phyloP scores from a whole-genome alignment of 345 rosid species.

The Eucalyptus lansdowneana region DNA sequence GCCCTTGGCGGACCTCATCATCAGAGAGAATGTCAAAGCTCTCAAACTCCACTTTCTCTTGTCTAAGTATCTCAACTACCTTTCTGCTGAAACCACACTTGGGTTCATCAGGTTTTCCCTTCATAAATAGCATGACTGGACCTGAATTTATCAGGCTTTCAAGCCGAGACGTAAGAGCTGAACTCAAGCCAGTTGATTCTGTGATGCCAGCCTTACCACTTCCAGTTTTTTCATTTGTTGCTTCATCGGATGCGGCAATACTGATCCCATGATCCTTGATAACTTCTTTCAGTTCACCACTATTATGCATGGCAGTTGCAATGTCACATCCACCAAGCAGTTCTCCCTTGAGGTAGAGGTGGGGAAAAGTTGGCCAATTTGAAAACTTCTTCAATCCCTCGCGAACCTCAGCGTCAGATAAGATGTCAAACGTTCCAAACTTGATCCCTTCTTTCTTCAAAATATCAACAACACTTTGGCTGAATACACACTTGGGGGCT shows the following conservation, averaged over 20 bases:
- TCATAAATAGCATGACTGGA: conserved; percentile 87
- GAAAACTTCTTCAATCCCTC: conserved; percentile 95
- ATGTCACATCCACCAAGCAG: conserved; percentile 96
- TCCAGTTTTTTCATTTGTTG: not conserved
- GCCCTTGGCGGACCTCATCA: conserved; percentile 87
- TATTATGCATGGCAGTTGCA: conserved; percentile 74
- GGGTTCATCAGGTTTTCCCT: conserved; percentile 83
- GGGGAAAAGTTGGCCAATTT: conserved; percentile 99
- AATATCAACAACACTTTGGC: conserved; percentile 62
- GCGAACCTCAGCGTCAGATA: conserved; percentile 62
- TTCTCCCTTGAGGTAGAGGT: conserved; percentile 89
- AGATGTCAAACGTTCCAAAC: conserved; percentile 77
- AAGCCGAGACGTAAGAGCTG: conserved; percentile 37
- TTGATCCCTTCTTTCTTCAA: conserved; percentile 68
- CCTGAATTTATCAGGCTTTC: conserved; percentile 48
- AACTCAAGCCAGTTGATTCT: conserved; percentile 48
- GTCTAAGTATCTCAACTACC: conserved; percentile 72
- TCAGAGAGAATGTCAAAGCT: conserved; percentile 77
- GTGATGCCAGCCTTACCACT: conserved; percentile 37
- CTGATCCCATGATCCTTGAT: conserved; percentile 45
- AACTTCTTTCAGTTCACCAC: conserved; percentile 76
- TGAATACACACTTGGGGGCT: conserved; percentile 86
- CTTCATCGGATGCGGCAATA: conserved; percentile 9
- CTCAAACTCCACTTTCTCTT: conserved; percentile 58
- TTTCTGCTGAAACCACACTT: conserved; percentile 92